Conservation (phyloP, 768 basidiomycete genomes). For the Trametes elegans region DNA sequence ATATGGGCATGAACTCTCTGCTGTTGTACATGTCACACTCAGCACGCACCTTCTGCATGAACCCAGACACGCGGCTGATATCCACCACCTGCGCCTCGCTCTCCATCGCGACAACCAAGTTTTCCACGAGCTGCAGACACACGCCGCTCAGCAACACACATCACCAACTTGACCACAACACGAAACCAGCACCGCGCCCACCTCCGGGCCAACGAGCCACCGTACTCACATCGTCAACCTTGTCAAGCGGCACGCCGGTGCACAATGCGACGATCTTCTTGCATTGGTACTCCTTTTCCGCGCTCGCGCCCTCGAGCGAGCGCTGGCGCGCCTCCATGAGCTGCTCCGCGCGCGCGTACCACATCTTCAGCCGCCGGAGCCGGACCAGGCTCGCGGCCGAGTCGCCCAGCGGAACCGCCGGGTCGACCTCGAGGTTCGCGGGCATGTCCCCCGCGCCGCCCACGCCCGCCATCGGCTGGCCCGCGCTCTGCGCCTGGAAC, state of each 20-base stretch:
- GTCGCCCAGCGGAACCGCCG: slow-evolving; percentile 62
- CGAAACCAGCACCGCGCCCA: background rate
- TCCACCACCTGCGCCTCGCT: slow-evolving; percentile 83
- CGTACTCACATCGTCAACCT: slow-evolving; percentile 83
- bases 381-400: slow-evolving; percentile 60
- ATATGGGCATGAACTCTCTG: background rate
- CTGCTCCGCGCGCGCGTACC: slow-evolving; percentile 79
- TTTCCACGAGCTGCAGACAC: slow-evolving; percentile 68
- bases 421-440: slow-evolving; percentile 68
- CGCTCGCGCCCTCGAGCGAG: slow-evolving; percentile 72
- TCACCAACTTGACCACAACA: background rate
- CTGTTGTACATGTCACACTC: background rate
- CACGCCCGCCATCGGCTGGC: slow-evolving; percentile 64
- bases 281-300: slow-evolving; percentile 89
- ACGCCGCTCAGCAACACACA: slow-evolving; percentile 10
- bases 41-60: slow-evolving; percentile 79
- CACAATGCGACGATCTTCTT: slow-evolving; percentile 89
- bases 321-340: slow-evolving; percentile 69
- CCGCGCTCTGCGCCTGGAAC: slow-evolving; percentile 68
- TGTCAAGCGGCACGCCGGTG: slow-evolving; percentile 81
- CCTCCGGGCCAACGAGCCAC: background rate
- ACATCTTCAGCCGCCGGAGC: slow-evolving; percentile 73
- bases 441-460: slow-evolving; percentile 63
- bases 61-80: slow-evolving; percentile 81
- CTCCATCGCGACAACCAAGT: slow-evolving; percentile 82